phyloP scores from a whole-genome alignment of 2,329 filamentous ascomycete genomes.

The Colletotrichum cereale region DNA sequence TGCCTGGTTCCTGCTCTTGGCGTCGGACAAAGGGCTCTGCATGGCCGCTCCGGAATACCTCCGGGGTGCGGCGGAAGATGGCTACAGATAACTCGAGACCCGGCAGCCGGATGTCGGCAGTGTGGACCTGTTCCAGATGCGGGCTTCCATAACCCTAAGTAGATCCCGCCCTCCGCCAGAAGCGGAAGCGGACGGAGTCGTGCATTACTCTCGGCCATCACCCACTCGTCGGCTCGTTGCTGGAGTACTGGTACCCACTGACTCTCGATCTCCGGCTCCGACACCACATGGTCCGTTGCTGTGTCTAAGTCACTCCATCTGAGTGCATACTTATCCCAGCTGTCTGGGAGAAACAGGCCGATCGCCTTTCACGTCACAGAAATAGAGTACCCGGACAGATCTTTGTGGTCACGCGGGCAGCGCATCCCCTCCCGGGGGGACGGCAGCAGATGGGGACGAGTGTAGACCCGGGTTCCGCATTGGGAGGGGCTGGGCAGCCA shows the following conservation, averaged over 20 bases:
- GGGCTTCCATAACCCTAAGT: too few species aligned
- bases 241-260: neutral
- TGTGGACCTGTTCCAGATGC: neutral
- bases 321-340: neutral
- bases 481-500: neutral
- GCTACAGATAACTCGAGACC: neutral
- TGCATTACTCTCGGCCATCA: too few species aligned
- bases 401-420: neutral
- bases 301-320: too few species aligned
- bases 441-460: neutral
- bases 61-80: neutral
- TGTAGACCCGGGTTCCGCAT: neutral
- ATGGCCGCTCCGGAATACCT: neutral
- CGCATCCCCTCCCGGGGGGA: neutral
- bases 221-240: too few species aligned
- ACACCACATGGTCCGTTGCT: neutral
- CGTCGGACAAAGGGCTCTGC: neutral
- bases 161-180: neutral
- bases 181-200: neutral
- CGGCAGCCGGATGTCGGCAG: neutral
- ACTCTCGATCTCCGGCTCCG: neutral
- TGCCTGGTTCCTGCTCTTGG: neutral
- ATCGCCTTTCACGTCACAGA: neutral
- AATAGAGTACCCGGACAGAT: neutral
- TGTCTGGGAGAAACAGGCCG: neutral